Percentiles rank a stretch among this genome's conserved stretches.
Conservation (phyloP, 805 yeast genomes). For the Scheffersomyces coipomensis region DNA sequence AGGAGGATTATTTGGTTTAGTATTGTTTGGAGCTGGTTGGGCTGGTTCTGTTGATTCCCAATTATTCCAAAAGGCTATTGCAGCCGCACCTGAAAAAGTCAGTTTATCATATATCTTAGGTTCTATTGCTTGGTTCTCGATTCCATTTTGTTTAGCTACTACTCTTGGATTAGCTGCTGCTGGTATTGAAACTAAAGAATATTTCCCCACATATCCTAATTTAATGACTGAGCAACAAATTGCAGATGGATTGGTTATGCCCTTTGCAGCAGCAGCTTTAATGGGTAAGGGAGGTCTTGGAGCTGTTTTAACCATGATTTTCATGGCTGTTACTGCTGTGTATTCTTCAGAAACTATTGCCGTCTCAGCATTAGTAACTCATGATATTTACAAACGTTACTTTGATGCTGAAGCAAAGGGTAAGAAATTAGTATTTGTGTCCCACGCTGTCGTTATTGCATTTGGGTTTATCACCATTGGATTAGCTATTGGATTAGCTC, state of each 20-base stretch:
- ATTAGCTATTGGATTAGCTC: conserved; percentile 76
- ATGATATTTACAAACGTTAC: conserved; percentile 81
- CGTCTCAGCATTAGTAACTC: conserved; percentile 80
- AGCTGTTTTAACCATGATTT: conserved; percentile 72
- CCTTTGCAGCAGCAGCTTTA: conserved; percentile 78
- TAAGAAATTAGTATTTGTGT: conserved; percentile 62
- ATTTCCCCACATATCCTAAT: conserved; percentile 74
- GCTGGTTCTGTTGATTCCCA: conserved; percentile 86
- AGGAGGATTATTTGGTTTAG: conserved; percentile 89
- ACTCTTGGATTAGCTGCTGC: conserved; percentile 86
- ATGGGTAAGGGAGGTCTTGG: conserved; percentile 89
- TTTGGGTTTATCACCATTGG: conserved; percentile 73
- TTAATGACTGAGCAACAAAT: conserved; percentile 66
- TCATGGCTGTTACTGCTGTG: conserved; percentile 92
- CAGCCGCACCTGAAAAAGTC: conserved; percentile 80
- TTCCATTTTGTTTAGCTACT: conserved; percentile 79
- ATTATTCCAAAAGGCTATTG: conserved; percentile 86
- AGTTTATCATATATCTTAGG: conserved; percentile 86
- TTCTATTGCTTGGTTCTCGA: conserved; percentile 88
- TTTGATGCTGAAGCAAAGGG: conserved; percentile 78
- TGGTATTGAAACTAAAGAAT: conserved; percentile 64
- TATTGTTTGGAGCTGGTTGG: conserved; percentile 83
- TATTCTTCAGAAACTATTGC: conserved; percentile 90
- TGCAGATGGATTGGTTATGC: conserved; percentile 76
- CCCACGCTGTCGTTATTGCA: conserved; percentile 63